Base-by-base conservation (phyloP, 805 yeast genomes). In the Candida golubevii region DNA sequence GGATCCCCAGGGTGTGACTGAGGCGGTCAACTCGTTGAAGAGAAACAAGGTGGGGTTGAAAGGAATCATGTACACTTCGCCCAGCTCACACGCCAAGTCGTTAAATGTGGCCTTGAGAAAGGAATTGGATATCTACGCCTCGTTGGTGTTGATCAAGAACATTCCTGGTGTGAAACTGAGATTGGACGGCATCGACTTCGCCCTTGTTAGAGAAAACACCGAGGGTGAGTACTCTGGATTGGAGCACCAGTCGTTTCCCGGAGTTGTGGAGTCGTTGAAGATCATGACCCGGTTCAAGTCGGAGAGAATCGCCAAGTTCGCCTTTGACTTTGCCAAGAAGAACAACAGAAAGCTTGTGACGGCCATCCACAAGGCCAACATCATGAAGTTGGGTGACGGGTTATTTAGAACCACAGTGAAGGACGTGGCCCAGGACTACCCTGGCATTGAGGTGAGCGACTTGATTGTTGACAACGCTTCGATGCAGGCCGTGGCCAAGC, bases 221-320 rank as follows among this genome's bases (percentile, higher is more conserved):
- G 98, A 91, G 75, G 97, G 96, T 74, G 98, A 91, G 74, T 91
- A 88, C 77, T 91, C 98, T 41, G 98, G 98, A 61, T 78, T 93
- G 61, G 99, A 91, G 78, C 98, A 93, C 74, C 93, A 85, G 70
- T 87, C 96, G 38, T 93, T 88, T 60, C 95, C 96, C 55, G 98
- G 97, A 71, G 97, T 91, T 54, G 98, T 93, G 55, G 98, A 91
- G 78, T 87, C 96, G 35, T 77, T 90, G 60, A 91, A 93, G 77
- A 88, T 93, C 69, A 85, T 91, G 77, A 91, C 98, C 59, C 83
- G 87, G 72, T 78, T 79, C 74, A 90, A 91, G 76, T 85, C 96
- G 46, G 99, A 93, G 79, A 84, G 99, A 75, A 87, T 91, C 58
- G 97, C 97, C 57, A 85, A 90, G 72, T 91, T 91, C 61, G 98